Evolutionary conservation across 2,329 filamentous ascomycete genomes (phyloP).

Genomic region (Epichloe gansuensis): DNA sequence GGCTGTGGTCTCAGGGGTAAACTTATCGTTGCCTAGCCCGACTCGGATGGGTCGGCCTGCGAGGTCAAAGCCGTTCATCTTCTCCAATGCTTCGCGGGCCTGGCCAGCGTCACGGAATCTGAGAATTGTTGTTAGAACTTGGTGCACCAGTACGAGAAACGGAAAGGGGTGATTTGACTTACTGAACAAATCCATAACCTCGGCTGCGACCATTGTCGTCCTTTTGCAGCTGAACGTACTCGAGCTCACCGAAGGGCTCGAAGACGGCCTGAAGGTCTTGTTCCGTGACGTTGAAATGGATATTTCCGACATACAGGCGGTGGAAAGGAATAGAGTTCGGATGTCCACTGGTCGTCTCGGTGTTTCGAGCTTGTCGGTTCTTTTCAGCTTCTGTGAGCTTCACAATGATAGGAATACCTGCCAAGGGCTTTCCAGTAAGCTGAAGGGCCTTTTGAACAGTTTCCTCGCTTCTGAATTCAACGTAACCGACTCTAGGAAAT

Average conservation of each 20-base stretch:
- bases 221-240: constrained; percentile 95
- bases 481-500: constrained; percentile 77
- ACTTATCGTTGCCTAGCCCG: constrained; percentile 99
- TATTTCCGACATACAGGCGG: constrained; percentile 96
- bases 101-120: constrained; percentile 84
- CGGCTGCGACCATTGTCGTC: constrained; percentile 83
- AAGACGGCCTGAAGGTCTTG: constrained; percentile 92
- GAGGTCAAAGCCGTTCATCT: constrained; percentile 99
- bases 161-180: constrained; percentile 28
- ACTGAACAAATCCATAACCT: constrained; percentile 99
- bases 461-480: constrained; percentile 96
- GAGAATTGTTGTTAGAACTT: not conserved
- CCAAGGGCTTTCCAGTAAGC: constrained; percentile 95
- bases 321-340: constrained; percentile 89
- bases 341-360: constrained; percentile 54
- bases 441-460: constrained; percentile 87
- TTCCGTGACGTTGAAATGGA: constrained; percentile 98
- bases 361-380: constrained; percentile 86
- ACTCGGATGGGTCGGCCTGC: constrained; percentile 95
- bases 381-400: constrained; percentile 98
- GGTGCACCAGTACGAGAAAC: not conserved
- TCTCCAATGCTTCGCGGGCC: constrained; percentile 88
- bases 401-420: constrained; percentile 97
- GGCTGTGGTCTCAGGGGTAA: constrained; percentile 91
- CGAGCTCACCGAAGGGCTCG: constrained; percentile 92